Evolutionary conservation across 768 basidiomycete species (phyloP), one percentile per base, ranked within the genome.

Genomic region (Boletus barrowsii): DNA sequence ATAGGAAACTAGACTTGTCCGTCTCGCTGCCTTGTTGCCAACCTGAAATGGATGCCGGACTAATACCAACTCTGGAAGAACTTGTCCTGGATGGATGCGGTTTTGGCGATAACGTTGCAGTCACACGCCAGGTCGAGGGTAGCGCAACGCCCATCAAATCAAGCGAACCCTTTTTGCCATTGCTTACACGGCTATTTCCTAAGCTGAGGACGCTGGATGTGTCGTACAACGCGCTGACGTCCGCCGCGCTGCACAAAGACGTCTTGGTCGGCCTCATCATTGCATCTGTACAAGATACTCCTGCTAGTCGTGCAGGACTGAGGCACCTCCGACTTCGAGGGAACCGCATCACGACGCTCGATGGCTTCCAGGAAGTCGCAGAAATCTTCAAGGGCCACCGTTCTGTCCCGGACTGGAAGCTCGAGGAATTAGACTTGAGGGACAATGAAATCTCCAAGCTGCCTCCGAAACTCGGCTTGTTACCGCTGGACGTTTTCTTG

Each of bases 371-470:
- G 53, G 76, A 69, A 6, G 54, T 89, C 13, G 83, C 88, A n/a
- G 75, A 79, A 58, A 68, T 75, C 40, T 90, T 90, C 69, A 86
- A 79, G 58, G 83, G 83, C 10, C 78, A 87, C 58, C 73, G 84
- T 50, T 75, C 80, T 20, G 78, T 85, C 2, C 75, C 81, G 0
- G 79, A 73, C 52, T 93, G 89, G 88, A 85, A 81, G 62, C 74
- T 93, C 41, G 90, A 93, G 62, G 90, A 93, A 64, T 68, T 93
- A 29, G 91, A 93, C 70, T 58, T 93, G 62, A 73, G 91, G 59
- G 89, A 93, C 63, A 93, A 93, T 58, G 87, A 89, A 63, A 82
- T 93, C 51, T 78, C 77, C 7, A 84, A 79, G 68, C 68, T 93
- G 32, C 84, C 83, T 0, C 72, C 87, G 8, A 83, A 86, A 64